Evolutionary conservation across 768 basidiomycete species (phyloP).

Genomic region (Amanita muscaria): DNA sequence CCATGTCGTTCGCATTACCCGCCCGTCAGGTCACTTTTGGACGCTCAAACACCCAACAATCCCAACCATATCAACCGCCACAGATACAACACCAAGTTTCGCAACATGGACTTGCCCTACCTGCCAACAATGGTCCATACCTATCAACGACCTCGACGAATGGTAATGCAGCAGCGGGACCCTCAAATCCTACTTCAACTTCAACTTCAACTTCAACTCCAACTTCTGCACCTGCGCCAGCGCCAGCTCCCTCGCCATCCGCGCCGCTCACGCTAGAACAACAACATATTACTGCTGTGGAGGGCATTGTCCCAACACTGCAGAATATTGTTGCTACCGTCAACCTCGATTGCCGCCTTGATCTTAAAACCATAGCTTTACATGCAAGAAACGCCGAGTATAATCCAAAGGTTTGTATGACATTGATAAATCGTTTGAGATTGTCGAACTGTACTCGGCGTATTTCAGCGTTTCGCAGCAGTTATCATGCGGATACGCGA

Average conservation of each 20-base stretch:
- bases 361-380: slow-evolving; percentile 96
- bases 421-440: slow-evolving; percentile 33
- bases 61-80: slow-evolving; percentile 31
- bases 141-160: slow-evolving; percentile 26
- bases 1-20: slow-evolving; percentile 59
- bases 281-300: slow-evolving; percentile 92
- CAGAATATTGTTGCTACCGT: slow-evolving; percentile 99
- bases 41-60: slow-evolving; percentile 44
- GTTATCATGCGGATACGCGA: slow-evolving; percentile 99
- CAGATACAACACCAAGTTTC: slow-evolving; percentile 36
- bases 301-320: slow-evolving; percentile 97
- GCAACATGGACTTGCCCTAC: slow-evolving; percentile 45
- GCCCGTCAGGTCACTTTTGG: slow-evolving; percentile 75
- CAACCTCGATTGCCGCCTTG: slow-evolving; percentile 92
- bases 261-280: slow-evolving; percentile 77
- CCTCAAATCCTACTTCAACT: slow-evolving; percentile 21
- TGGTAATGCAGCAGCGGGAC: slow-evolving; percentile 19
- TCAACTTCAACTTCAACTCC: slow-evolving; percentile 51
- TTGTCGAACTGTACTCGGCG: slow-evolving; percentile 54
- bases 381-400: slow-evolving; percentile 99
- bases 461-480: slow-evolving; percentile 94
- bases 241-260: slow-evolving; percentile 57
- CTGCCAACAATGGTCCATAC: slow-evolving; percentile 47
- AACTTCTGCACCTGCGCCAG: slow-evolving; percentile 34
- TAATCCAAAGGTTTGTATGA: slow-evolving; percentile 94